A percentile compares a stretch with the other conserved stretches of the same genome.
These are phyloP conservation scores for Escovopsis sp. DNA, from an alignment of 2,329 filamentous ascomycete species.

Conservation along the genomic window DNA sequence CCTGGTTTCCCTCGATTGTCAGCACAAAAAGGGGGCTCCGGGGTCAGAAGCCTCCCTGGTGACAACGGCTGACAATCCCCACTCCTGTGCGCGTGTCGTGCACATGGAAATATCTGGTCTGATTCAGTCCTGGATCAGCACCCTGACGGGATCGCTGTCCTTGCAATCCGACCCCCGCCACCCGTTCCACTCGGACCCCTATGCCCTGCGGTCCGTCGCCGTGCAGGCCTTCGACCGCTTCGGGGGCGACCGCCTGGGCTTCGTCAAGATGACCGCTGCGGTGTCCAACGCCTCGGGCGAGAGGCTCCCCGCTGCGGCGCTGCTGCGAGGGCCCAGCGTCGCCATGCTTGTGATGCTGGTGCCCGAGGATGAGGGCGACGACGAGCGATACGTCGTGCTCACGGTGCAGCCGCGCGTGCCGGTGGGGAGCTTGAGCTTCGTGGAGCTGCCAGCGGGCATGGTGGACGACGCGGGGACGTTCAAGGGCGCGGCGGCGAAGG, in stretches of 20 bases:
- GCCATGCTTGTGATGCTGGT: slow-evolving; percentile 42
- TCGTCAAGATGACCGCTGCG: slow-evolving; percentile 37
- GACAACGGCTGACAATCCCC: background rate
- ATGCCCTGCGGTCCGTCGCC: slow-evolving; percentile 32
- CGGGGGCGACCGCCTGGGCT: slow-evolving; percentile 31
- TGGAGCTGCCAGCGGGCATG: slow-evolving; percentile 45
- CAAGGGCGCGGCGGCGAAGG: slow-evolving; percentile 39
- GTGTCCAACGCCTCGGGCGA: slow-evolving; percentile 33
- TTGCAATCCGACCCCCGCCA: slow-evolving; percentile 28
- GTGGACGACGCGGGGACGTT: slow-evolving; percentile 39
- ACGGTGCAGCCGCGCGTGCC: slow-evolving; percentile 45
- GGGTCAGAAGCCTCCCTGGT: background rate
- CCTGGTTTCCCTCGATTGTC: no score
- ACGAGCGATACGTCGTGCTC: slow-evolving; percentile 40
- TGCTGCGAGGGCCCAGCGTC: slow-evolving; percentile 45
- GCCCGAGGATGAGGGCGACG: slow-evolving; percentile 28
- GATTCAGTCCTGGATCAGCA: slow-evolving; percentile 32
- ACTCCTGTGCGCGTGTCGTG: no score
- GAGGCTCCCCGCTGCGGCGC: slow-evolving; percentile 35
- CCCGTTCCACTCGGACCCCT: slow-evolving; percentile 39
- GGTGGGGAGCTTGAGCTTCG: slow-evolving; percentile 36
- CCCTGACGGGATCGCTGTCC: slow-evolving; percentile 28
- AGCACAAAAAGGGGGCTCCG: background rate
- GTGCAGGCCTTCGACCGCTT: slow-evolving; percentile 41
- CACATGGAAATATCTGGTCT: no score